Evolutionary conservation across 2,329 filamentous ascomycete species (phyloP).

Genomic region (Albifimbria verrucaria): DNA sequence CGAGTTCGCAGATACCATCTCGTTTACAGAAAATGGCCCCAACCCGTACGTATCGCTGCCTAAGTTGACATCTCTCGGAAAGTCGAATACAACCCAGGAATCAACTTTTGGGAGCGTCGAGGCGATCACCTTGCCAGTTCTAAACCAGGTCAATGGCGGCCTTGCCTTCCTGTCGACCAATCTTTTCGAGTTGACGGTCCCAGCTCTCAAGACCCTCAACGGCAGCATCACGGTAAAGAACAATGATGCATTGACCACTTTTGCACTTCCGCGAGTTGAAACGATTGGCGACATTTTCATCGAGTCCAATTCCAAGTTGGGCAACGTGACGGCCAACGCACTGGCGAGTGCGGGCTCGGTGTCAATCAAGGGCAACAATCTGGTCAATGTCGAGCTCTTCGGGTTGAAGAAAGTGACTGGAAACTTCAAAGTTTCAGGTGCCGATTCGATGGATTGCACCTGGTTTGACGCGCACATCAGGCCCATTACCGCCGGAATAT

Average conservation of each 20-base stretch:
- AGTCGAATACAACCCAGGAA: constrained; percentile 18
- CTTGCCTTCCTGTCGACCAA: constrained; percentile 17
- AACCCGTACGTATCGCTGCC: constrained; percentile 15
- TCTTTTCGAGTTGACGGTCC: constrained; percentile 17
- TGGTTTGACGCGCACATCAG: constrained; percentile 25
- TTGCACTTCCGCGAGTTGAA: constrained; percentile 19
- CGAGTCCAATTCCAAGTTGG: constrained; percentile 17
- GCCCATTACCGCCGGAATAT: constrained; percentile 20
- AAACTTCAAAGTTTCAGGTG: constrained; percentile 20
- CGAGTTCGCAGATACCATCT: constrained; percentile 20
- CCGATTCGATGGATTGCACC: constrained; percentile 24
- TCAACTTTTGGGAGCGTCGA: constrained; percentile 15
- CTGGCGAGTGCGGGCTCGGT: constrained; percentile 21
- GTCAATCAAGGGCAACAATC: constrained; percentile 15
- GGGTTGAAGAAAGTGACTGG: constrained; percentile 19
- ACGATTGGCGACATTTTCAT: constrained; percentile 17
- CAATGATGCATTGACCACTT: constrained; percentile 17
- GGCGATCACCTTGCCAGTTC: constrained; percentile 18
- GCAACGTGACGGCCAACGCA: constrained; percentile 23
- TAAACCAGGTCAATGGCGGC: constrained; percentile 18
- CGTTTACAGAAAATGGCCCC: constrained; percentile 19
- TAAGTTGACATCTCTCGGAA: constrained; percentile 17
- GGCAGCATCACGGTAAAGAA: constrained; percentile 20
- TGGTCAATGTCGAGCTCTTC: constrained; percentile 24
- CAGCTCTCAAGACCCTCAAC: constrained; percentile 18